Evolutionary conservation across 1,284 basidiomycete genomes (phyloP).

Genomic region (Termitomyces sp.): DNA sequence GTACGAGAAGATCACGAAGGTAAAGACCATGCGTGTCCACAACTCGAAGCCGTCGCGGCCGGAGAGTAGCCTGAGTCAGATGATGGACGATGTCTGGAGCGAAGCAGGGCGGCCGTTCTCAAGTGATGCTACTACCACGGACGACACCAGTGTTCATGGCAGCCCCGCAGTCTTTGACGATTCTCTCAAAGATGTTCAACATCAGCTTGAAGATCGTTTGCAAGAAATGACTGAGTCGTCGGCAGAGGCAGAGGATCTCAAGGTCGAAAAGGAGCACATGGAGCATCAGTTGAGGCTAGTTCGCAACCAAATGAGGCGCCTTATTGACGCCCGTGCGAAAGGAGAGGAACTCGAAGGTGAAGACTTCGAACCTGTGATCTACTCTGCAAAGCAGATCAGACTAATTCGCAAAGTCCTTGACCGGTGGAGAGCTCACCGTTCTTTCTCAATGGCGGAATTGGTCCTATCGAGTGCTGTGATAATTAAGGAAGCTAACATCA

Average conservation of each 20-base stretch:
- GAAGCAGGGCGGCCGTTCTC: slow-evolving; percentile 70
- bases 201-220: slow-evolving; percentile 66
- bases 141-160: slow-evolving; percentile 78
- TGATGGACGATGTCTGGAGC: slow-evolving; percentile 78
- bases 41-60: slow-evolving; percentile 61
- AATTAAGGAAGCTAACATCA: slow-evolving; percentile 92
- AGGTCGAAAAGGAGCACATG: slow-evolving; percentile 88
- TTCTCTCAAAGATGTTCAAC: slow-evolving; percentile 63
- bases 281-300: slow-evolving; percentile 80
- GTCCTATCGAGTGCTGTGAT: slow-evolving; percentile 82
- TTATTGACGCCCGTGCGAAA: slow-evolving; percentile 74
- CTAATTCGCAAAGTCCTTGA: slow-evolving; percentile 77
- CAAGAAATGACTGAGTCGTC: slow-evolving; percentile 67
- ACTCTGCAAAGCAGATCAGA: slow-evolving; percentile 74
- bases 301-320: slow-evolving; percentile 76
- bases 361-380: slow-evolving; percentile 74
- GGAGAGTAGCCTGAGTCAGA: slow-evolving; percentile 79
- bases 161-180: slow-evolving; percentile 60
- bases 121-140: slow-evolving; percentile 66
- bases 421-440: slow-evolving; percentile 79
- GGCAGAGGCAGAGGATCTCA: slow-evolving; percentile 77
- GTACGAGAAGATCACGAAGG: slow-evolving; percentile 88
- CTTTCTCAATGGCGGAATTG: slow-evolving; percentile 89
- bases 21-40: slow-evolving; percentile 83
- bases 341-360: slow-evolving; percentile 63